These are phyloP conservation scores for Eucalyptus tenuipes DNA, from an alignment of 345 rosid species.

Conservation along the genomic window DNA sequence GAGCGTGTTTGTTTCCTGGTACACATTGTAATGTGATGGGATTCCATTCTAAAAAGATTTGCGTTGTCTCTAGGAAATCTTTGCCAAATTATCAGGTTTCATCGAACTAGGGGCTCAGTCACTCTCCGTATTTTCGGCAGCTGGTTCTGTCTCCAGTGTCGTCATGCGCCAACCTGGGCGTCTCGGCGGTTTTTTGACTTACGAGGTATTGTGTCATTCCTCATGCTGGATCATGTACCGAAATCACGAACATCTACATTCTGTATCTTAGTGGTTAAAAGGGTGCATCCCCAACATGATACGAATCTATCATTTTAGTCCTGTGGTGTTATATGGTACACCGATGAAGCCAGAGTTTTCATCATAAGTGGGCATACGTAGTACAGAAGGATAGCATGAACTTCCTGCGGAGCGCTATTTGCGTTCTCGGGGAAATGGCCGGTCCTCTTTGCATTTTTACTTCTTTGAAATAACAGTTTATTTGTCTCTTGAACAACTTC, in stretches of 20 bases:
- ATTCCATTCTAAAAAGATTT: not conserved
- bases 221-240: not conserved
- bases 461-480: not conserved
- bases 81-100: not conserved
- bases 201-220: conserved; percentile 9
- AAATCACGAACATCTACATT: not conserved
- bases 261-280: not conserved
- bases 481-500: not conserved
- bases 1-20: not conserved
- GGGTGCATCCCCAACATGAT: not conserved
- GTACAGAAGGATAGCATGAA: not conserved
- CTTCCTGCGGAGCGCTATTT: not conserved
- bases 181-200: not conserved
- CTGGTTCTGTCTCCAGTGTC: conserved; percentile 16
- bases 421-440: not conserved
- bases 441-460: not conserved
- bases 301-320: not conserved
- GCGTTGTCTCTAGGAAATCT: conserved; percentile 6
- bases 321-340: not conserved
- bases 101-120: not conserved
- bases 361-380: not conserved
- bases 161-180: conserved; percentile 2
- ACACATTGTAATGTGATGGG: not conserved
- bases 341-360: not conserved
- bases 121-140: conserved; percentile 18